Evolutionary conservation across 2,329 filamentous ascomycete genomes (phyloP).

Genomic region (Scedosporium dehoogii): DNA sequence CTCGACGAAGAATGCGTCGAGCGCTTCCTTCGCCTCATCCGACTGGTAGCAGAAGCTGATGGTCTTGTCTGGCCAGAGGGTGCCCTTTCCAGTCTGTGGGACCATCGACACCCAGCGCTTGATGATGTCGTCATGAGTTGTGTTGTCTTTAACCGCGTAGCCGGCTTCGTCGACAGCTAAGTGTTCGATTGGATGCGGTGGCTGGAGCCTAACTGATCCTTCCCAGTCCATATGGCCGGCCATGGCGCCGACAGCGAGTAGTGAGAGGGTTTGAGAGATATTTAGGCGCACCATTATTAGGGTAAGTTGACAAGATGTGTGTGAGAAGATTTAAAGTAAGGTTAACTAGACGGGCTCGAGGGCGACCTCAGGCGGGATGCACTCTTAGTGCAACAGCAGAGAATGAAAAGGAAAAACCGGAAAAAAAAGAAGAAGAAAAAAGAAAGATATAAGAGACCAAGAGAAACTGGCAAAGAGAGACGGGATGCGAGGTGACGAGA

Average conservation of each 20-base stretch:
- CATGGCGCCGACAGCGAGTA: background rate
- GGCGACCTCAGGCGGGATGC: too few relatives aligned
- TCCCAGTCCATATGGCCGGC: background rate
- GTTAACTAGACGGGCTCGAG: background rate
- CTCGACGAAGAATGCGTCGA: background rate
- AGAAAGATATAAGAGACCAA: too few relatives aligned
- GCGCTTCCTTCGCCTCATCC: background rate
- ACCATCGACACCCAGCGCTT: background rate
- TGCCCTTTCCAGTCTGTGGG: background rate
- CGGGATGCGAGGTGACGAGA: too few relatives aligned
- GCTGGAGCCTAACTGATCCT: slow-evolving; percentile 7
- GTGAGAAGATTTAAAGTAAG: background rate
- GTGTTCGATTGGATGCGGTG: slow-evolving; percentile 4
- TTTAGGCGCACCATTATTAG: background rate
- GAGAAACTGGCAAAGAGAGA: too few relatives aligned
- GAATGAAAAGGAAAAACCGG: too few relatives aligned
- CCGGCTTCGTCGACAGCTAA: background rate
- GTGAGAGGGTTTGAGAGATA: background rate
- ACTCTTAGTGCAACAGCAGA: too few relatives aligned
- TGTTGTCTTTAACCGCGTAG: background rate
- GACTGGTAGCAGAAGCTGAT: slow-evolving; percentile 12
- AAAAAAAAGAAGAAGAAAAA: too few relatives aligned
- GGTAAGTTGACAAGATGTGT: background rate
- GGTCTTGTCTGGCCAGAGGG: slow-evolving; percentile 12
- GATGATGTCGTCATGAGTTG: background rate